Evolutionary conservation across 1,284 basidiomycete species (phyloP).

Genomic region (Apiotrichum mycotoxinovorans): DNA sequence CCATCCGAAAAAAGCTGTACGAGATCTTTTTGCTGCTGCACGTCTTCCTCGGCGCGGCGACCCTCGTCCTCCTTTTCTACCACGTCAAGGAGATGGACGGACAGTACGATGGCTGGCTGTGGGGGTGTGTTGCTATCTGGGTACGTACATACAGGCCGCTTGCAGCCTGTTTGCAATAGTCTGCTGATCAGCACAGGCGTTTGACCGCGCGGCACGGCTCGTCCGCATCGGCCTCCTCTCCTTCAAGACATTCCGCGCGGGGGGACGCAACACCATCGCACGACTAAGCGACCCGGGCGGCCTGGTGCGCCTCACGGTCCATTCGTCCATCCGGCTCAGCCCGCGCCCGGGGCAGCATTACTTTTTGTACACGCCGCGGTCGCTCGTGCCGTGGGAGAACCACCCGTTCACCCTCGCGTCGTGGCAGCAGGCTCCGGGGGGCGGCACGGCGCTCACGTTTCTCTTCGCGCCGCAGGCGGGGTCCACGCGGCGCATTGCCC

Average conservation of each 20-base stretch:
- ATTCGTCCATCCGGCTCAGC: constrained; percentile 12
- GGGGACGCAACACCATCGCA: not conserved
- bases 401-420: constrained; percentile 32
- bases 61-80: constrained; percentile 24
- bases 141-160: constrained; percentile 15
- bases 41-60: constrained; percentile 22
- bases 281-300: constrained; percentile 1
- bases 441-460: constrained; percentile 20
- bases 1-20: constrained; percentile 24
- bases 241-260: constrained; percentile 10
- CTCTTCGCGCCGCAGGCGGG: constrained; percentile 22
- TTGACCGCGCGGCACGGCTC: constrained; percentile 4
- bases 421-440: constrained; percentile 3
- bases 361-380: constrained; percentile 27
- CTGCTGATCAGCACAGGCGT: constrained; percentile 2
- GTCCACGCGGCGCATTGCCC: constrained; percentile 18
- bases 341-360: constrained; percentile 29
- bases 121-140: constrained; percentile 31
- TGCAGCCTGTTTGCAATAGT: too few species aligned
- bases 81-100: constrained; percentile 26
- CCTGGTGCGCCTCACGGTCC: constrained; percentile 23
- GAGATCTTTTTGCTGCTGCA: constrained; percentile 32
- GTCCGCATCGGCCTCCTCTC: constrained; percentile 24
- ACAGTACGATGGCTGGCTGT: constrained; percentile 26
- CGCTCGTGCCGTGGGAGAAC: constrained; percentile 30